Conservation (phyloP, 345 rosid genomes). For the Arabis hirsuta region DNA sequence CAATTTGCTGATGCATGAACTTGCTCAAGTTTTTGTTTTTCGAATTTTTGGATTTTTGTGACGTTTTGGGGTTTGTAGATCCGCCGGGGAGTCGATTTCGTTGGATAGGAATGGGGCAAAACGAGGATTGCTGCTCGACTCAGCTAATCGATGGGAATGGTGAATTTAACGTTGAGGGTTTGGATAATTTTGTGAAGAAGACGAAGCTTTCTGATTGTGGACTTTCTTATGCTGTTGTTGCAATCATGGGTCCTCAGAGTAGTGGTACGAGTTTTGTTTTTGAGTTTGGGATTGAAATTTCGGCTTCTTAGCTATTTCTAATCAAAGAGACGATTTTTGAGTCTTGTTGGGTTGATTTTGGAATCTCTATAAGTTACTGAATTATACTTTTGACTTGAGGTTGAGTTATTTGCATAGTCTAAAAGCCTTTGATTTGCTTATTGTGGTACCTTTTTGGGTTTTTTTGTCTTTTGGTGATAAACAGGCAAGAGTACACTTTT, state of each 20-base stretch:
- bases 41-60: neutral
- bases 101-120: slow-evolving; percentile 34
- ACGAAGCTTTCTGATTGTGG: slow-evolving; percentile 63
- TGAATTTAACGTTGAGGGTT: slow-evolving; percentile 61
- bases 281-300: neutral
- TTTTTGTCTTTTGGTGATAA: neutral
- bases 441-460: neutral
- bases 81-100: neutral
- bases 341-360: neutral
- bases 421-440: slow-evolving; percentile 21
- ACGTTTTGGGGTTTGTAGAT: slow-evolving; percentile 2
- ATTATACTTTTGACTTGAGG: neutral
- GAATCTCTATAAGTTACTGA: neutral
- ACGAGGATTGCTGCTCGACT: slow-evolving; percentile 54
- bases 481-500: slow-evolving; percentile 77
- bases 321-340: neutral
- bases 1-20: slow-evolving; percentile 31
- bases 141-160: slow-evolving; percentile 71
- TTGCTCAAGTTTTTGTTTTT: too few relatives aligned
- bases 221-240: slow-evolving; percentile 82
- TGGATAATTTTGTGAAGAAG: slow-evolving; percentile 56
- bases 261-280: slow-evolving; percentile 54
- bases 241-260: slow-evolving; percentile 91
- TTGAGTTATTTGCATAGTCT: neutral
- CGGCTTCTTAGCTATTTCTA: neutral